These are phyloP conservation scores for Cyamopsis tetragonoloba DNA, from an alignment of 306 rosid species.

Conservation along the genomic window DNA sequence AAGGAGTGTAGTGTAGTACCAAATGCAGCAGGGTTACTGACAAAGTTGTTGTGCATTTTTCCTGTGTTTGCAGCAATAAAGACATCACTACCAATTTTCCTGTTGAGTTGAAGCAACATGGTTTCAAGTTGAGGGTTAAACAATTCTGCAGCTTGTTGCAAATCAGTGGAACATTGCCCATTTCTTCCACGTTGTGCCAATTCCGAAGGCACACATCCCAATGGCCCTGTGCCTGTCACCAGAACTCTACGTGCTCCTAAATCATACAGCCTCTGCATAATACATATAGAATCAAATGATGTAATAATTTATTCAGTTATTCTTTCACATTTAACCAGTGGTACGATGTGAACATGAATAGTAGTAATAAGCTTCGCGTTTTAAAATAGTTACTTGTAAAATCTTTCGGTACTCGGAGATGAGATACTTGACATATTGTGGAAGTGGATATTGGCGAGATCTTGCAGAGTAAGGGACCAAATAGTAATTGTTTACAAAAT, in stretches of 20 bases:
- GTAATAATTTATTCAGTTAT: no score
- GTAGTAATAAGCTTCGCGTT: no score
- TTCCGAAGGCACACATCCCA: conserved; percentile 88
- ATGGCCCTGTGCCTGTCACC: conserved; percentile 83
- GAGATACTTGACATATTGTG: conserved; percentile 49
- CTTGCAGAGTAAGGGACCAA: conserved; percentile 67
- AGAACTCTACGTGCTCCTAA: conserved; percentile 66
- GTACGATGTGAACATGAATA: no score
- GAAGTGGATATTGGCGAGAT: conserved; percentile 60
- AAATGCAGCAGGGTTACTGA: conserved; percentile 42
- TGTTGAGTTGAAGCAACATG: conserved; percentile 44
- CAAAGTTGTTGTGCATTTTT: conserved; percentile 36
- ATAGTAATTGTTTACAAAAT: conserved; percentile 78
- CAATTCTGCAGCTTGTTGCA: conserved; percentile 54
- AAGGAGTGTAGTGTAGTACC: conserved; percentile 43
- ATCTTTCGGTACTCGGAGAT: conserved; percentile 56
- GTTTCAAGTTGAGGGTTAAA: conserved; percentile 63
- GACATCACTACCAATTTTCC: conserved; percentile 43
- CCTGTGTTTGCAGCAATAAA: conserved; percentile 59
- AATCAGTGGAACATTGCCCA: conserved; percentile 52
- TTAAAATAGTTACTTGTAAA: conserved; percentile 39
- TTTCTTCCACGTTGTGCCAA: conserved; percentile 48
- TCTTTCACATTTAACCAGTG: no score
- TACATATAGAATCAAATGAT: not conserved
- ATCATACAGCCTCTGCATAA: conserved; percentile 36